phyloP scores from a whole-genome alignment of 768 basidiomycete genomes.

The Pulveroboletus sp. region DNA sequence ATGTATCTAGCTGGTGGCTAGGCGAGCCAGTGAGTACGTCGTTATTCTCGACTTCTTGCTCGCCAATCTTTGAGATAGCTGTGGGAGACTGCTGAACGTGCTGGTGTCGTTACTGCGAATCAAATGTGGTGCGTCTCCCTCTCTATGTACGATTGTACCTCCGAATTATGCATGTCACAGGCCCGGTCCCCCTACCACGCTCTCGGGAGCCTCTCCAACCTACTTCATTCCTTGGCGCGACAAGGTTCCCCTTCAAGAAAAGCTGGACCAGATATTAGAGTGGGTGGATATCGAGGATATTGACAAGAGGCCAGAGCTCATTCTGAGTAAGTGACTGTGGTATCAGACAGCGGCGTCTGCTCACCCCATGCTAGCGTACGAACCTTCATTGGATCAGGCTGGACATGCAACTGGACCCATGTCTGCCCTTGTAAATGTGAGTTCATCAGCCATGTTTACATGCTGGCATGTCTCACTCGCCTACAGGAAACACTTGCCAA shows the following conservation, averaged over 20 bases:
- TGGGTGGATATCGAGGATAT: slow-evolving; percentile 78
- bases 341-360: background rate
- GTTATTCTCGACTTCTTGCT: background rate
- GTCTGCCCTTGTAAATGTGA: slow-evolving; percentile 68
- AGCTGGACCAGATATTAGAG: slow-evolving; percentile 72
- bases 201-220: slow-evolving; percentile 60
- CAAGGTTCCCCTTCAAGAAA: slow-evolving; percentile 51
- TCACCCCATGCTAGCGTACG: slow-evolving; percentile 53
- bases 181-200: slow-evolving; percentile 80
- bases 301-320: slow-evolving; percentile 69
- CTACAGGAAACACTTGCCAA: slow-evolving; percentile 57
- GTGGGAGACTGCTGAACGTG: slow-evolving; percentile 84
- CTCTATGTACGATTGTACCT: background rate
- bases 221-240: slow-evolving; percentile 83
- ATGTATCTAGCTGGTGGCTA: slow-evolving; percentile 78
- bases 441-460: slow-evolving; percentile 15
- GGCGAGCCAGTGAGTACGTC: slow-evolving; percentile 76
- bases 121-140: slow-evolving; percentile 77
- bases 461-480: background rate
- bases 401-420: slow-evolving; percentile 72
- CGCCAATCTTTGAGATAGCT: slow-evolving; percentile 47
- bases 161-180: slow-evolving; percentile 32
- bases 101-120: slow-evolving; percentile 75
- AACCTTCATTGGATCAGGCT: slow-evolving; percentile 84
- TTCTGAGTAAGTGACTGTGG: slow-evolving; percentile 51